phyloP scores from a whole-genome alignment of 768 basidiomycete species.

The Termitomyces titanicus region DNA sequence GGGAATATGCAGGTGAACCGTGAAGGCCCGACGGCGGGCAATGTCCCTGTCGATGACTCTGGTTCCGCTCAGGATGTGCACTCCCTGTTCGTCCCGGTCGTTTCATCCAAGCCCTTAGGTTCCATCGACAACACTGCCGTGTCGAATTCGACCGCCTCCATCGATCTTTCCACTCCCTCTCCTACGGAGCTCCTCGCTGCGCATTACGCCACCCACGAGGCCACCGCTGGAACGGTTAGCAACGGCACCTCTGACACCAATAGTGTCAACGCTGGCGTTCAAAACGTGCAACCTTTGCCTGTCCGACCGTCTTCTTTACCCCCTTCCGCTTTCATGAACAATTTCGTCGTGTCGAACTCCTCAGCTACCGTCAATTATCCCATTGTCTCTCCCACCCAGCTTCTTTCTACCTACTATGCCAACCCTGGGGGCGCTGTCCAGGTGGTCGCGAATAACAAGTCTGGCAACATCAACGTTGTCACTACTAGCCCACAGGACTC shows the following conservation, averaged over 20 bases:
- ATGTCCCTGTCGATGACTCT: background rate
- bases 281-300: background rate
- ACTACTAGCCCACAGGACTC: too few relatives aligned
- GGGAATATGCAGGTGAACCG: background rate
- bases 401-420: background rate
- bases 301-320: background rate
- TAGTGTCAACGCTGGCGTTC: background rate
- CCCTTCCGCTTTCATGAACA: background rate
- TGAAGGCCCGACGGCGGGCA: background rate
- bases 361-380: background rate
- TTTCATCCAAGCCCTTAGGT: background rate
- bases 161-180: background rate
- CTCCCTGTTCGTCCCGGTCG: background rate
- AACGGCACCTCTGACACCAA: background rate
- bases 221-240: background rate
- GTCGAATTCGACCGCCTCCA: background rate
- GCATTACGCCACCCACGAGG: background rate
- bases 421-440: background rate
- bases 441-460: too few relatives aligned
- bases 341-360: background rate
- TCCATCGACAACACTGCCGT: background rate
- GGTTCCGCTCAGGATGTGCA: background rate
- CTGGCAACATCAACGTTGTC: too few relatives aligned
- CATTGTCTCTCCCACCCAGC: background rate
- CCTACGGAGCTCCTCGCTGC: background rate